Base-by-base conservation (phyloP, 2,329 filamentous ascomycete species). In the Verticillium tricorpus region DNA sequence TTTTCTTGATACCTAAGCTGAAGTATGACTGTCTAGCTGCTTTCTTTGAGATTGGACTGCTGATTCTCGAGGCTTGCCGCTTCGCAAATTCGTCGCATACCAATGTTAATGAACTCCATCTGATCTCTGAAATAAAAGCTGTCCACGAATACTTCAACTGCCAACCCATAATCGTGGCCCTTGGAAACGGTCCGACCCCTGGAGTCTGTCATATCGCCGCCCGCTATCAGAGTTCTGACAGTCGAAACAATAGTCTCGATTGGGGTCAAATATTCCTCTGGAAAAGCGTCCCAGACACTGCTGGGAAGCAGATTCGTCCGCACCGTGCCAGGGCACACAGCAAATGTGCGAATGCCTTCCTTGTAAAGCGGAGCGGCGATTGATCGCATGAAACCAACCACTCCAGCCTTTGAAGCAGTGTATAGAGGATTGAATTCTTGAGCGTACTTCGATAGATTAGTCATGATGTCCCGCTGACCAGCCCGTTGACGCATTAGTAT, bases 321-420 rank as follows among this genome's bases (percentile, higher is more conserved):
- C 28, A 74, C 69, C 2, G 69, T 69, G 17, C 70, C 71, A 4
- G 72, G 74, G 58, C 71, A 72, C 28, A 74, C 69, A 37, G 72
- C 70, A 60, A 73, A 70, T 35, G 69, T 67, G 11, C 72, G 69
- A 66, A 76, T 70, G 35, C 67, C 66, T 40, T 72, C 68, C 37
- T 66, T 60, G 5, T 67, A 64, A 57, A 72, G 66, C 8, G 67
- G 60, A 8, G 64, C 67, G 5, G 69, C 72, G 8, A 75, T 61
- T 14, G 69, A 68, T n/a, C 73, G 72, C 69, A 73, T 69, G 60
- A 76, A 71, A 60, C 71, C 69, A 55, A 75, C 39, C 15, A 74
- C 69, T 19, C 70, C 74, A 45, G 69, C 68, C 62, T 76, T 76
- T 31, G 71, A 66, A 6, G 68, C 72, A 19, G 71, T 58, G 63